Conservation (phyloP, 257 asterid genomes). For the Rubia yunnanensis region DNA sequence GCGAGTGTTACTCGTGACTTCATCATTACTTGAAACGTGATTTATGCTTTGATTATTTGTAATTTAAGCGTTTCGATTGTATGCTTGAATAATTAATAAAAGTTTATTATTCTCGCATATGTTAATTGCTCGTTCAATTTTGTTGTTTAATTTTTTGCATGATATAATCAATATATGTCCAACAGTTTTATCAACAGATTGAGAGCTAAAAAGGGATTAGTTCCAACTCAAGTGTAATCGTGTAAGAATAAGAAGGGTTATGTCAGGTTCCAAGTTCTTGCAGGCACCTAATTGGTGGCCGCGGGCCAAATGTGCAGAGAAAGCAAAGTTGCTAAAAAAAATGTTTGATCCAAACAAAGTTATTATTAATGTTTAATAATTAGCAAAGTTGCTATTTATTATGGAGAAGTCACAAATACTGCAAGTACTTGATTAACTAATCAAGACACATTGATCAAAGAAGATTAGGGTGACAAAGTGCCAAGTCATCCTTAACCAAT, state of each 20-base stretch:
- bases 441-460: neutral
- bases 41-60: no score
- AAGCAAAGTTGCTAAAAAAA: neutral
- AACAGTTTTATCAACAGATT: neutral
- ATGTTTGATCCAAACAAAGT: no score
- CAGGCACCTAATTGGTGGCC: conserved; percentile 4
- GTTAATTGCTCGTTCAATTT: no score
- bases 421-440: neutral
- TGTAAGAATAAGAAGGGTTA: neutral
- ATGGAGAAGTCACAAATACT: no score
- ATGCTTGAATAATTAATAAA: no score
- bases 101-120: no score
- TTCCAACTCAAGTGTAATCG: neutral
- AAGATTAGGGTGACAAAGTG: conserved; percentile 7
- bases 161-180: no score
- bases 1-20: no score
- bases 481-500: neutral
- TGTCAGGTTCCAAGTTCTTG: neutral
- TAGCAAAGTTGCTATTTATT: neutral
- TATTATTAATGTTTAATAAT: no score
- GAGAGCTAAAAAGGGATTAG: neutral
- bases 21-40: no score
- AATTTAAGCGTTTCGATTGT: no score
- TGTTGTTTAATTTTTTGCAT: no score
- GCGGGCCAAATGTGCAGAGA: neutral